phyloP scores from a whole-genome alignment of 371 early-diverging fungal genomes.

The Scutellospora calospora region DNA sequence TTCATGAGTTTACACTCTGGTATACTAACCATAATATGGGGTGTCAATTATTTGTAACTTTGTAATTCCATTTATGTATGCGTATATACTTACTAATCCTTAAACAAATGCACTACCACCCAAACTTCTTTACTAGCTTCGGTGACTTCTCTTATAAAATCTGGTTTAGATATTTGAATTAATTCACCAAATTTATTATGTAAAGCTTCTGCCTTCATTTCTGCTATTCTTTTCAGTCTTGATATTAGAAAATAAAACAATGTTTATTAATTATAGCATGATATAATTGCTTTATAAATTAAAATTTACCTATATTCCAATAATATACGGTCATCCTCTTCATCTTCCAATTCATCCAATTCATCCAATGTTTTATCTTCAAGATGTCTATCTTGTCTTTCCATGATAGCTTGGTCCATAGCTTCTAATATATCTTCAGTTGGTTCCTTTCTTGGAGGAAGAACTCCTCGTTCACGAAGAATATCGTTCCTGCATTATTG shows the following conservation, averaged over 20 bases:
- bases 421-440: conserved; percentile 78
- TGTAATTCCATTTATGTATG: neutral
- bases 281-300: neutral
- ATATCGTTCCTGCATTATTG: conserved; percentile 80
- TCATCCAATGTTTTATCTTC: conserved; percentile 81
- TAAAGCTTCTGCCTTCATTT: conserved; percentile 72
- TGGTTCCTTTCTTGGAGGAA: conserved; percentile 79
- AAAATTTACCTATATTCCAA: conserved; percentile 70
- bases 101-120: conserved; percentile 82
- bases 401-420: conserved; percentile 75
- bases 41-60: conserved; percentile 41
- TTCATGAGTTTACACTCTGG: conserved; percentile 87
- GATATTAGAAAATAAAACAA: conserved; percentile 10
- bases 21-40: conserved; percentile 53
- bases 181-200: conserved; percentile 84
- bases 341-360: conserved; percentile 91
- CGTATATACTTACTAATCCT: conserved; percentile 65
- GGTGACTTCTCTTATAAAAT: conserved; percentile 89
- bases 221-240: conserved; percentile 79
- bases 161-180: conserved; percentile 89
- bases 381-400: conserved; percentile 64
- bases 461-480: conserved; percentile 89
- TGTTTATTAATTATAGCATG: neutral
- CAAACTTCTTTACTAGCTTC: conserved; percentile 84
- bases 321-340: conserved; percentile 83